Evolutionary conservation across 2,329 filamentous ascomycete species (phyloP).

Genomic region (Cercospora canescens): DNA sequence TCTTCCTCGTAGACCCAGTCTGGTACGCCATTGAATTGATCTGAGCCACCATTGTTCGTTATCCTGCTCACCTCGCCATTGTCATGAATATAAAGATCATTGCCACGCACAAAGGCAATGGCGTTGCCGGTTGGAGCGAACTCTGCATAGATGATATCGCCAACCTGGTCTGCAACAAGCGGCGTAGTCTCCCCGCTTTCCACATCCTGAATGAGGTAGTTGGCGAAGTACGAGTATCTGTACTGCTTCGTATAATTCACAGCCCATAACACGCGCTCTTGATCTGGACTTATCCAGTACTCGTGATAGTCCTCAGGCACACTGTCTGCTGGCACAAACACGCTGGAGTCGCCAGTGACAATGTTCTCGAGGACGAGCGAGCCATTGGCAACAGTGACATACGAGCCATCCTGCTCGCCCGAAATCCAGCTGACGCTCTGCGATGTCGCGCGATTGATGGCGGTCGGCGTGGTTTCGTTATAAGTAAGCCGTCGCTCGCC

Average conservation of each 20-base stretch:
- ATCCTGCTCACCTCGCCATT: conserved; percentile 57
- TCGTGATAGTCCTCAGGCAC: conserved; percentile 57
- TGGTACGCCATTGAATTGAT: conserved; percentile 64
- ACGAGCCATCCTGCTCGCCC: conserved; percentile 61
- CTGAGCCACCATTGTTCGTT: conserved; percentile 60
- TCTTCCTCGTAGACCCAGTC: conserved; percentile 67
- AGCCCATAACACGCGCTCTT: conserved; percentile 60
- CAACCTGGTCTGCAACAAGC: conserved; percentile 59
- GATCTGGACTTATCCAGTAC: conserved; percentile 63
- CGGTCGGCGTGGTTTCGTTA: conserved; percentile 23
- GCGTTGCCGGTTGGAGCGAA: conserved; percentile 59
- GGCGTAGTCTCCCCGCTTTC: conserved; percentile 56
- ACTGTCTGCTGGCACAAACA: conserved; percentile 59
- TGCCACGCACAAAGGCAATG: conserved; percentile 68
- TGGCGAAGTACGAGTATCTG: conserved; percentile 65
- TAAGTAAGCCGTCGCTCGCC: conserved; percentile 20
- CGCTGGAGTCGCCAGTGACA: conserved; percentile 56
- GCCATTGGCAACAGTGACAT: conserved; percentile 55
- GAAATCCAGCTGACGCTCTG: conserved; percentile 53
- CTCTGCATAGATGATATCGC: conserved; percentile 67
- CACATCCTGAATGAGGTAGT: conserved; percentile 66
- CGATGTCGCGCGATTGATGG: conserved; percentile 12
- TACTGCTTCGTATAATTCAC: conserved; percentile 69
- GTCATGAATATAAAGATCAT: conserved; percentile 63
- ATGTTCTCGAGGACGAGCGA: conserved; percentile 64